These are phyloP conservation scores for Monilinia laxa DNA, from an alignment of 2,329 filamentous ascomycete species.

Conservation along the genomic window DNA sequence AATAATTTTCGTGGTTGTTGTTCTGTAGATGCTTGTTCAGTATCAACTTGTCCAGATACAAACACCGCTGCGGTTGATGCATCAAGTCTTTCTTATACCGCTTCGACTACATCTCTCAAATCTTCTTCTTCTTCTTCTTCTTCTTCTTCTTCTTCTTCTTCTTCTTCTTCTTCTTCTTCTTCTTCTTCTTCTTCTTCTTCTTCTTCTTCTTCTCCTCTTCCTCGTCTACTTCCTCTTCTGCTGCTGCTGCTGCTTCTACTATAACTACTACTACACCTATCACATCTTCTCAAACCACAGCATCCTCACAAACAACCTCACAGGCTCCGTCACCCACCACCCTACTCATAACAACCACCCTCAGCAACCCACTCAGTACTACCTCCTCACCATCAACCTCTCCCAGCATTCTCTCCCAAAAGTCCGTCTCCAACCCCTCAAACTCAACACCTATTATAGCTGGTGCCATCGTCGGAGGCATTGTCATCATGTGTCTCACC, in stretches of 20 bases:
- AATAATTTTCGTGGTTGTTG: slow-evolving; percentile 18
- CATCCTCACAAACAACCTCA: slow-evolving; percentile 7
- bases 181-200: neutral
- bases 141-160: neutral
- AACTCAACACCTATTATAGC: slow-evolving; percentile 14
- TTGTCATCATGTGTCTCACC: slow-evolving; percentile 11
- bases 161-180: neutral
- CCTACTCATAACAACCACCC: neutral
- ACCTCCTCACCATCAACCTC: neutral
- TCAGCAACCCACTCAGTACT: neutral
- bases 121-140: neutral
- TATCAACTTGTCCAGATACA: slow-evolving; percentile 17
- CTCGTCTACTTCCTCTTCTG: neutral
- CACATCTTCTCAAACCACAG: neutral
- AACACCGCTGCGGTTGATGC: slow-evolving; percentile 12
- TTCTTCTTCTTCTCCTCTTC: neutral
- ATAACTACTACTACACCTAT: neutral
- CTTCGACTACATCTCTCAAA: too few relatives aligned
- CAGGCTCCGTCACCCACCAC: slow-evolving; percentile 10
- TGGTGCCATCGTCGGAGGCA: neutral
- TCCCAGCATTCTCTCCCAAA: neutral
- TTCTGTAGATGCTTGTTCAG: slow-evolving; percentile 22
- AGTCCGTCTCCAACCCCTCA: neutral
- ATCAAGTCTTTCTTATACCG: neutral
- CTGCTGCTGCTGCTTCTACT: neutral